These are phyloP conservation scores for Actinidia polygama DNA, from an alignment of 179 eudicot genomes.

Conservation along the genomic window DNA sequence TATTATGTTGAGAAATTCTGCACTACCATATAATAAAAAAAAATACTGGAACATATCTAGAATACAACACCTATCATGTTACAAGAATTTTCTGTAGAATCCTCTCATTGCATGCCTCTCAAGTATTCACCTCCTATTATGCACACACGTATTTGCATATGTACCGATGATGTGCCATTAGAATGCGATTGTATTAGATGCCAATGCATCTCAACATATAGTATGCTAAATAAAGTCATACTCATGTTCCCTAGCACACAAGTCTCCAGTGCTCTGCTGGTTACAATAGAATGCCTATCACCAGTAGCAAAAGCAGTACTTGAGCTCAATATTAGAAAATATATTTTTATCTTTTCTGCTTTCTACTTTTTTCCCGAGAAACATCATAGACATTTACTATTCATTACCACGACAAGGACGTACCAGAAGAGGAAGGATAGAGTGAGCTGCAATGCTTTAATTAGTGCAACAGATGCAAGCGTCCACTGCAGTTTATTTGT, in stretches of 20 bases:
- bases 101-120: neutral
- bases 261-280: neutral
- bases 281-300: neutral
- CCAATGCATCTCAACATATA: neutral
- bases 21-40: neutral
- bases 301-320: neutral
- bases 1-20: neutral
- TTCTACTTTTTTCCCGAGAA: neutral
- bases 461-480: conserved; percentile 78
- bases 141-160: neutral
- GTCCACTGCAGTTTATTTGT: conserved; percentile 86
- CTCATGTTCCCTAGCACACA: neutral
- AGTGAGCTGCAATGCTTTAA: conserved; percentile 78
- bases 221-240: neutral
- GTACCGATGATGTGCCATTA: neutral
- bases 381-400: neutral
- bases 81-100: neutral
- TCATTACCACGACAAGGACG: conserved; percentile 15
- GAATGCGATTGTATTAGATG: neutral
- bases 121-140: neutral
- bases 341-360: neutral
- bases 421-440: conserved; percentile 95
- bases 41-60: neutral
- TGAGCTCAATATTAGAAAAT: neutral
- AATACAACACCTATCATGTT: neutral